phyloP scores from a whole-genome alignment of 371 early-diverging fungal genomes.

The Umbelopsis sp. region DNA sequence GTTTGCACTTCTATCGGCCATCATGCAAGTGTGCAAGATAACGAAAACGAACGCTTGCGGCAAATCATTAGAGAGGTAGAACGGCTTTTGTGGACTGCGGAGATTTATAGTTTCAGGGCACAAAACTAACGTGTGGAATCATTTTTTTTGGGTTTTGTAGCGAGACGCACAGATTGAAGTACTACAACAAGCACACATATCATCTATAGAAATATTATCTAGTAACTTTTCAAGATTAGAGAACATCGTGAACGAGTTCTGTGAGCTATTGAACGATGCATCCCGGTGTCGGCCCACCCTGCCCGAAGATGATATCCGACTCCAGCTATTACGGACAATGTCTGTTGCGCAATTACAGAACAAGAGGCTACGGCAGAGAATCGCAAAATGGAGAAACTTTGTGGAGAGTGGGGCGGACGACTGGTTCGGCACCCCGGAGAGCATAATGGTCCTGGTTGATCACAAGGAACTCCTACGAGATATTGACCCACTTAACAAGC shows the following conservation, averaged over 20 bases:
- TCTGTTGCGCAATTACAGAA: conserved; percentile 11
- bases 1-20: conserved; percentile 11
- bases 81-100: neutral
- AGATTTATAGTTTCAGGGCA: conserved; percentile 5
- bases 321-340: conserved; percentile 6
- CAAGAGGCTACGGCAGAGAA: conserved; percentile 5
- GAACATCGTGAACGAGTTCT: conserved; percentile 10
- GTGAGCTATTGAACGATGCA: conserved; percentile 5
- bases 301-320: conserved; percentile 9
- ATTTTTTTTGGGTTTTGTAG: neutral
- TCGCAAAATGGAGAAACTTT: conserved; percentile 16
- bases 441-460: conserved; percentile 5
- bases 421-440: conserved; percentile 17
- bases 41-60: conserved; percentile 15
- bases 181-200: neutral
- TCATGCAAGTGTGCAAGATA: conserved; percentile 13
- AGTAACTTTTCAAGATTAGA: conserved; percentile 13
- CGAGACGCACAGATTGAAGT: conserved; percentile 12
- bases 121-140: conserved; percentile 1
- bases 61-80: conserved; percentile 16
- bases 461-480: conserved; percentile 5
- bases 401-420: conserved; percentile 13
- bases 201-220: conserved; percentile 10
- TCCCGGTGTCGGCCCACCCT: neutral
- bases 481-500: neutral